phyloP scores from a whole-genome alignment of 106 monocot genomes.

The Iris macrosiphon region DNA sequence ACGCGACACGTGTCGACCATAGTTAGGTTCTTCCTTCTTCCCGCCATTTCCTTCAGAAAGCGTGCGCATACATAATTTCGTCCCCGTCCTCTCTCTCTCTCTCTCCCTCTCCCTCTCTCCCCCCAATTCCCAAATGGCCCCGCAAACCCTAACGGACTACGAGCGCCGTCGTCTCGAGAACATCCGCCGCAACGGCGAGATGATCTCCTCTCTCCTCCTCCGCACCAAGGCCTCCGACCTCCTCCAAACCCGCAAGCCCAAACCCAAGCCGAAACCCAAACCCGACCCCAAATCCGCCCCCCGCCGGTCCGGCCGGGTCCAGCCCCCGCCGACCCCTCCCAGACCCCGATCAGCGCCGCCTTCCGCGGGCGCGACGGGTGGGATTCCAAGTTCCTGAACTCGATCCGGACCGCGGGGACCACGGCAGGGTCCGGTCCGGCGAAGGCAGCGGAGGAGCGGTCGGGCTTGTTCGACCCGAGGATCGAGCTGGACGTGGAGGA shows the following conservation, averaged over 20 bases:
- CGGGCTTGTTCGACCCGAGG: conserved; percentile 15
- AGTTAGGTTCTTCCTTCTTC: too few relatives aligned
- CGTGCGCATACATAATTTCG: too few relatives aligned
- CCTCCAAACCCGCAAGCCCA: conserved; percentile 11
- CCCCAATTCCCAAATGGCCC: conserved; percentile 3
- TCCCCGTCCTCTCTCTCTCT: not conserved
- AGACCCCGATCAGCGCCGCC: conserved; percentile 25
- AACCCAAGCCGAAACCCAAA: conserved; percentile 3
- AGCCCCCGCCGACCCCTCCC: conserved; percentile 74
- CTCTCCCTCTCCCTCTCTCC: not conserved
- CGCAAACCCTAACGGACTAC: conserved; percentile 39
- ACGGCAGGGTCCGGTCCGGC: not conserved
- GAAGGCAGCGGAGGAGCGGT: too few relatives aligned
- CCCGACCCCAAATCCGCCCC: conserved; percentile 6
- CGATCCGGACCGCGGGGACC: conserved; percentile 6
- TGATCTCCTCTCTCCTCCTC: conserved; percentile 57
- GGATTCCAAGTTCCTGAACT: not conserved
- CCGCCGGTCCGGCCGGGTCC: not conserved
- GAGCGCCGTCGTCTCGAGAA: conserved; percentile 71
- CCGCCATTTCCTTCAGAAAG: too few relatives aligned
- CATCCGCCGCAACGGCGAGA: conserved; percentile 64
- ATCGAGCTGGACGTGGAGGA: conserved; percentile 21
- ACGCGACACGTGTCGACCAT: too few relatives aligned
- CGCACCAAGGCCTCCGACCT: conserved; percentile 34
- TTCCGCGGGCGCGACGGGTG: too few relatives aligned